These are phyloP conservation scores for Ceriops zippeliana DNA, from an alignment of 345 rosid genomes.

Conservation along the genomic window DNA sequence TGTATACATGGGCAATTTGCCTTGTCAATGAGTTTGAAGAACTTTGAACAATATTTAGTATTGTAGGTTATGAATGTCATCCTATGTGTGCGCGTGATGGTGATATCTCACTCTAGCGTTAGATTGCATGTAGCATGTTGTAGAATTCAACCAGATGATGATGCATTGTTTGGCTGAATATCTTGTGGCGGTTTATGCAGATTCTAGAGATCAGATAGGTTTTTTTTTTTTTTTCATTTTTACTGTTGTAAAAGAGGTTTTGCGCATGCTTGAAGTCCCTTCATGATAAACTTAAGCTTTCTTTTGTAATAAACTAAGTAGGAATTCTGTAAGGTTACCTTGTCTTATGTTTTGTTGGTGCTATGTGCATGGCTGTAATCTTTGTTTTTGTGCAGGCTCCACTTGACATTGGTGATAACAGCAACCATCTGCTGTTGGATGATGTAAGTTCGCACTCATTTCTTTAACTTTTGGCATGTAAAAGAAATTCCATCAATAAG, in stretches of 20 bases:
- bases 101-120: too few species aligned
- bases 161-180: background rate
- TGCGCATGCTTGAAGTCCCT: background rate
- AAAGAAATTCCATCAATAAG: background rate
- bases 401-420: conserved; percentile 82
- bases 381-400: conserved; percentile 52
- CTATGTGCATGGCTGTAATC: background rate
- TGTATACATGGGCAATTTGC: too few species aligned
- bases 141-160: too few species aligned
- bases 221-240: background rate
- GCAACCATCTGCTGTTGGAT: conserved; percentile 97
- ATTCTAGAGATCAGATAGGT: background rate
- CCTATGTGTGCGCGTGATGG: too few species aligned
- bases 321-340: background rate
- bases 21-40: too few species aligned
- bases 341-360: background rate
- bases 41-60: too few species aligned
- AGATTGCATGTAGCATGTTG: too few species aligned
- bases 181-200: background rate
- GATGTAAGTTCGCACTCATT: conserved; percentile 49
- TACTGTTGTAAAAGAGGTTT: background rate
- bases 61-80: too few species aligned
- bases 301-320: background rate
- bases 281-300: background rate
- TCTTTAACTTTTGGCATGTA: background rate